A percentile compares a stretch with the other conserved stretches of the same genome.
phyloP scores from a whole-genome alignment of 768 basidiomycete species.

The Rubroboletus pulcherrimus region DNA sequence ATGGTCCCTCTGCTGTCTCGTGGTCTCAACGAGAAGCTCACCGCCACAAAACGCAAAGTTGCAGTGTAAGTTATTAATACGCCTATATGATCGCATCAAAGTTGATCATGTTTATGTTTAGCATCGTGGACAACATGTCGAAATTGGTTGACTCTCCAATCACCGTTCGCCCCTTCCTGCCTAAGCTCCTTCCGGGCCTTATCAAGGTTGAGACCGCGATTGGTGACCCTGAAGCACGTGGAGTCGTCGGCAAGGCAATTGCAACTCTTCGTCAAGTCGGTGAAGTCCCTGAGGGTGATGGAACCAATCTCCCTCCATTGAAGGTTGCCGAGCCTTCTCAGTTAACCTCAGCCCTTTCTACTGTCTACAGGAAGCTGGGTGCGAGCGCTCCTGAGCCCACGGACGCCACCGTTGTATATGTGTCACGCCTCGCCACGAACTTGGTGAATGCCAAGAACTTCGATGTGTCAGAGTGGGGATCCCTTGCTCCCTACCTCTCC shows the following conservation, averaged over 20 bases:
- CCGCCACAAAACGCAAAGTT: conserved; percentile 95
- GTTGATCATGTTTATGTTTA: conserved; percentile 33
- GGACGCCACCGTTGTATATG: conserved; percentile 63
- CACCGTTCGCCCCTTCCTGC: conserved; percentile 96
- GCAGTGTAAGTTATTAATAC: conserved; percentile 67
- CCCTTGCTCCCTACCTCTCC: conserved; percentile 70
- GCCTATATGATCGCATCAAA: conserved; percentile 9
- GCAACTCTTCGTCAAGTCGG: conserved; percentile 94
- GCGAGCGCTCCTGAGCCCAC: conserved; percentile 52
- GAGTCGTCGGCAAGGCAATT: conserved; percentile 88
- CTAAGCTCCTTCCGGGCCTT: conserved; percentile 90
- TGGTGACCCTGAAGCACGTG: conserved; percentile 97
- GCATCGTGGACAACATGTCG: conserved; percentile 97
- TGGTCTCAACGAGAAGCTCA: conserved; percentile 92
- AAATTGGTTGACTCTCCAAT: conserved; percentile 94
- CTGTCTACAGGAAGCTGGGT: conserved; percentile 84
- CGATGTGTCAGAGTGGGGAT: conserved; percentile 83
- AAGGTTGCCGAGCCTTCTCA: conserved; percentile 70
- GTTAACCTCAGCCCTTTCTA: conserved; percentile 61
- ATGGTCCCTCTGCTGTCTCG: conserved; percentile 96
- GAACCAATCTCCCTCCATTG: conserved; percentile 85
- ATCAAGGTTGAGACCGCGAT: conserved; percentile 94
- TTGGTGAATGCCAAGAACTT: conserved; percentile 91
- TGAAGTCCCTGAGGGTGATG: conserved; percentile 82
- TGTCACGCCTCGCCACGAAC: conserved; percentile 75